Evolutionary conservation across 2,329 filamentous ascomycete species (phyloP).

Genomic region (Cytospora piceae): DNA sequence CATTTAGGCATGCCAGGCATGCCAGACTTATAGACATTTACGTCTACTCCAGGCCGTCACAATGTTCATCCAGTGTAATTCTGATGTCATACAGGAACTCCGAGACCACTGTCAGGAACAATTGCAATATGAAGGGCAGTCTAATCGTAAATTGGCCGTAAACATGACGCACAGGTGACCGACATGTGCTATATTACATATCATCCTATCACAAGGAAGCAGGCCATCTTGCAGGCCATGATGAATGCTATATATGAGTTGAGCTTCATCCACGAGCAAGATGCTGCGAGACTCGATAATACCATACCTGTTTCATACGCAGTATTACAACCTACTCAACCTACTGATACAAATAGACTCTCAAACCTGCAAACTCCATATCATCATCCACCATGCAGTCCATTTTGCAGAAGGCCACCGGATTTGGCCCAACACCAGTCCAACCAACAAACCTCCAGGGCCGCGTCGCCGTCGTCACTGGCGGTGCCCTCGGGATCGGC

Average conservation of each 20-base stretch:
- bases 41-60: no score
- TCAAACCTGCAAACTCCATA: not conserved
- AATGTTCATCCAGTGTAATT: not conserved
- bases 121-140: not conserved
- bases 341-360: not conserved
- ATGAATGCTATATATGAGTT: not conserved
- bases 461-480: conserved; percentile 44
- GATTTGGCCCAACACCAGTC: conserved; percentile 42
- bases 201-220: not conserved
- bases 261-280: not conserved
- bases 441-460: conserved; percentile 42
- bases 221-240: no score
- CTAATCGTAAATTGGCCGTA: not conserved
- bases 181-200: not conserved
- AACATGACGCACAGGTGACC: not conserved
- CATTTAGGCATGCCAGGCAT: no score
- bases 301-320: no score
- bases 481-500: conserved; percentile 45
- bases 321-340: not conserved
- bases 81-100: not conserved
- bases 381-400: conserved; percentile 42
- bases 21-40: no score
- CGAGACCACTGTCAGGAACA: not conserved
- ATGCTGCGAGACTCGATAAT: not conserved
- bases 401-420: conserved; percentile 38